Conservation (phyloP, 2,329 filamentous ascomycete genomes). For the Colletotrichum sp. region DNA sequence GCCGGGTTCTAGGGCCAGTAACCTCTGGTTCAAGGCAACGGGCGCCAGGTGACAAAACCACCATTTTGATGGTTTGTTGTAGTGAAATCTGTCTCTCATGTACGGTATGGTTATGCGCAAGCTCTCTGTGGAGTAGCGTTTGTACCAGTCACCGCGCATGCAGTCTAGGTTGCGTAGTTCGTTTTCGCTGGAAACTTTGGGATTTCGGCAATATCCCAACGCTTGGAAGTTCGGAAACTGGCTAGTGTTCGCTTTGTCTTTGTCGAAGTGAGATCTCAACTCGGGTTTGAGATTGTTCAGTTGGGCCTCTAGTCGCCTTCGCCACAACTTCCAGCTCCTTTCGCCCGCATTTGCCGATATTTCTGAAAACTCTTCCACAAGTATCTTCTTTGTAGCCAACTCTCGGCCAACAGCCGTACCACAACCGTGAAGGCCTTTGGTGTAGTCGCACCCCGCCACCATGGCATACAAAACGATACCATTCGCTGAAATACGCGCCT, state of each 20-base stretch:
- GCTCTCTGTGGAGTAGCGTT: not conserved
- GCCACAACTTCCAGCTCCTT: not conserved
- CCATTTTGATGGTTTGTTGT: not conserved
- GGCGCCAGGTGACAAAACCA: not conserved
- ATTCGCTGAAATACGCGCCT: constrained; percentile 10
- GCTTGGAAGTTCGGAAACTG: not conserved
- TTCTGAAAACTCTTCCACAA: not conserved
- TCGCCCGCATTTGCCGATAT: not conserved
- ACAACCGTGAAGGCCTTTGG: constrained; percentile 13
- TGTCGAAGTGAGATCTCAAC: not conserved
- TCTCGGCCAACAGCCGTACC: not conserved
- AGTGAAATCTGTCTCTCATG: not conserved
- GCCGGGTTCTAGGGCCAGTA: not conserved
- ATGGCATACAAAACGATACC: constrained; percentile 27
- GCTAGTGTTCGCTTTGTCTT: not conserved
- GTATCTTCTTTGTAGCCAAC: not conserved
- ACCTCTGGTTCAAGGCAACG: not conserved
- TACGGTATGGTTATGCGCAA: not conserved
- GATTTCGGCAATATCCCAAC: not conserved
- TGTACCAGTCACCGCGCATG: not conserved
- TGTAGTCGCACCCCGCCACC: constrained; percentile 29
- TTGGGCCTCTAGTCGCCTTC: not conserved
- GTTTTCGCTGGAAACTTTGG: not conserved
- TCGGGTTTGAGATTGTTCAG: not conserved
- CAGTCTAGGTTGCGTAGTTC: not conserved